Base-by-base conservation (phyloP, 192 early-diverging fungal genomes). In the Coemansia sp. region DNA sequence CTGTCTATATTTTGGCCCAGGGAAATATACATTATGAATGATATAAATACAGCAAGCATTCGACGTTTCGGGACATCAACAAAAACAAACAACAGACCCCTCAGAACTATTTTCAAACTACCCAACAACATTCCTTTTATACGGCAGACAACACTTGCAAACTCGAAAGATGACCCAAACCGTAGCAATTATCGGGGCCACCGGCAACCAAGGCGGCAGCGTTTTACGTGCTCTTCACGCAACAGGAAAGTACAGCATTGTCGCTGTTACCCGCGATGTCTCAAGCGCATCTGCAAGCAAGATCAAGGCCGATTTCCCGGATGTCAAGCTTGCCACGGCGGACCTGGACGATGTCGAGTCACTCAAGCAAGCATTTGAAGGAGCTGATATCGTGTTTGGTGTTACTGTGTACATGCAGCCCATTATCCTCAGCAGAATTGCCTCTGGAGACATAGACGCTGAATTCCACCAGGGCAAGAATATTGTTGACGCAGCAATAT, bases 401-500 rank as follows among this genome's bases (percentile, higher is more conserved):
- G 53, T 77, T 48, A 77, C 76, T 14, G 57, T 63, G 64, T 67
- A 70, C 38, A 55, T 69, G 49, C 56, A 69, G 48, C n/a, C 13
- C 11, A 44, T 14, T 14, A 63, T 69, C 7, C 38, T 62, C 17
- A 62, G 40, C 20, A 64, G 46, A 32, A 46, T 71, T 17, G 38
- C 22, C 5, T 54, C 60, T 12, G 70, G 70, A 11, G 44, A 77
- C 22, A 4, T 19, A 14, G 70, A 69, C 14, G 70, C 67, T 12
- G 75, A 77, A 55, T 72, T 59, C 48, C 60, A 59, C 11, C 75
- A 77, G 38, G 75, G 70, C 61, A 77, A 77, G 70, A 66, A 65
- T 56, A 58, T 69, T 45, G 48, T 71, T 22, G 75, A 77, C 20
- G 75, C 75, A 13, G 75, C 75, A 1, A 77, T 77, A 46, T 48